A percentile compares a stretch with the other conserved stretches of the same genome.
These are phyloP conservation scores for Aspergillus jensenii DNA, from an alignment of 2,329 filamentous ascomycete species.

Conservation along the genomic window DNA sequence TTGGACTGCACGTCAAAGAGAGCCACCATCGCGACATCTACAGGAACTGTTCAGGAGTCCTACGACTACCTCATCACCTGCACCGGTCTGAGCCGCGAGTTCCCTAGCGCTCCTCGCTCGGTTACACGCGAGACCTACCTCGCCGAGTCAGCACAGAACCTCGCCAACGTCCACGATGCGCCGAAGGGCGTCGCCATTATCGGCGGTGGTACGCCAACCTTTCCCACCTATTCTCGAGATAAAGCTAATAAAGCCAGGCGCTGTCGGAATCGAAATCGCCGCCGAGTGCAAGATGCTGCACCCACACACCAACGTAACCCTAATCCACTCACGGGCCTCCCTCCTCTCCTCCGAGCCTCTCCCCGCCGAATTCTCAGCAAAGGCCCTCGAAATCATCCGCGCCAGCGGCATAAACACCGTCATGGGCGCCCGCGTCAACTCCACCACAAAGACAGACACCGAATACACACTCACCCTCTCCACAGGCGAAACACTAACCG, in stretches of 20 bases:
- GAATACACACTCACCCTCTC: constrained; percentile 53
- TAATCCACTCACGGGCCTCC: constrained; percentile 70
- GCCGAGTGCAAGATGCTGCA: constrained; percentile 70
- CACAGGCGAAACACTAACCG: constrained; percentile 59
- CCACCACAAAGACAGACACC: constrained; percentile 20
- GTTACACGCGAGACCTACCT: constrained; percentile 34
- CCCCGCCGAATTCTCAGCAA: constrained; percentile 64
- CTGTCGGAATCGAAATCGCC: constrained; percentile 80
- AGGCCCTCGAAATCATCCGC: constrained; percentile 57
- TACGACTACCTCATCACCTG: constrained; percentile 78
- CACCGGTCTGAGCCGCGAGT: constrained; percentile 67
- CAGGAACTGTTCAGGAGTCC: constrained; percentile 34
- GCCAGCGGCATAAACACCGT: constrained; percentile 58
- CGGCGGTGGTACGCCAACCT: constrained; percentile 57
- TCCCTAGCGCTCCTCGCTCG: constrained; percentile 71
- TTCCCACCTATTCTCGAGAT: not conserved
- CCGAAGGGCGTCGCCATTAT: constrained; percentile 61
- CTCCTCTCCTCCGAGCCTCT: constrained; percentile 73
- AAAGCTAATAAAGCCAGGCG: constrained; percentile 47
- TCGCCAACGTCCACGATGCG: constrained; percentile 47
- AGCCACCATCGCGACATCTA: constrained; percentile 55
- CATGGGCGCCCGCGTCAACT: constrained; percentile 27
- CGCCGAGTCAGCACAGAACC: constrained; percentile 22
- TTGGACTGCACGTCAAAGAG: constrained; percentile 62
- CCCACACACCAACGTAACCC: constrained; percentile 65